Base-by-base conservation (phyloP, 805 yeast species). In the Pichia occidentalis region DNA sequence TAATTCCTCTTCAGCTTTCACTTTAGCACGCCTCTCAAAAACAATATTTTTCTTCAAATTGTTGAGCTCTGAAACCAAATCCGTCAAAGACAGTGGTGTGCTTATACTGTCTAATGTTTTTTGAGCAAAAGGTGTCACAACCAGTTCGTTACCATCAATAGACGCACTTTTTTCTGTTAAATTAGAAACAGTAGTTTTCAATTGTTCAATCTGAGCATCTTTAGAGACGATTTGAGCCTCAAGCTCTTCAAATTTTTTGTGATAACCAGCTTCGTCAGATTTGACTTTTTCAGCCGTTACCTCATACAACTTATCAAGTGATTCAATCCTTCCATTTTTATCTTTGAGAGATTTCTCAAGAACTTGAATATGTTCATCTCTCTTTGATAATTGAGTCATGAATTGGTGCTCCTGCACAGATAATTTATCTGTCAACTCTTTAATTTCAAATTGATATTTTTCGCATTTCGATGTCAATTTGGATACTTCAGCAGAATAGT, bases 21-120 rank as follows among this genome's bases (percentile, higher is more conserved):
- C 77, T 48, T 84, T 85, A 36, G 82, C 80, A 13, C 79, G 69
- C 49, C 77, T 74, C 57, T 86, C 95, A 37, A 75, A 70, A 3
- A 75, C 68, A 34, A 85, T 63, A 47, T 81, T 83, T 47, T 72
- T 81, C 56, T 76, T 79, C 40, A 85, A 58, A 38, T 73, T 65
- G 44, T 74, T 71, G 50, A 73, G 75, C 49, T 83, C 90, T 1
- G 82, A 57, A 47, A 79, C 75, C 22, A 82, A 61, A 30, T 82
- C 73, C 4, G 84, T 77, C 27, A 84, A 61, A 0, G 88, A 76
- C 7, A 82, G 70, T 7, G 80, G 78, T 10, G 48, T 45, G 10
- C 54, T 53, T 36, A 54, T 44, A 17, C 51, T 55, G 29, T 65
- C 63, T 8, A 77, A 64, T 17, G 77, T 68, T 25, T 72, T 70